Conservation (phyloP, 208 protist species). For the Leishmania major region DNA sequence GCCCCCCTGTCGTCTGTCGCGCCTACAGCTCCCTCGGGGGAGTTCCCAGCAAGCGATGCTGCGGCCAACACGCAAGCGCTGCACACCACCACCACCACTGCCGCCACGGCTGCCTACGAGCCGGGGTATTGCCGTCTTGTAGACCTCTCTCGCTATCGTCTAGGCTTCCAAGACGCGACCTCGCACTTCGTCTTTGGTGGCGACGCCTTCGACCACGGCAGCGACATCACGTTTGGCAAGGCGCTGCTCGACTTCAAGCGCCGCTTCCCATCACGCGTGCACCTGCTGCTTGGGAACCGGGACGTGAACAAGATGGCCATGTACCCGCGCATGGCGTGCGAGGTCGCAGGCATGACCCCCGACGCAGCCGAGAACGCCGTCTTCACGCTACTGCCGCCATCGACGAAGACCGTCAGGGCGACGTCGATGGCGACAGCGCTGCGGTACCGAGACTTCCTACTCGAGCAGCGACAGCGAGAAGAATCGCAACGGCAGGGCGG, state of each 20-base stretch:
- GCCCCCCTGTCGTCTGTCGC: constrained; percentile 3
- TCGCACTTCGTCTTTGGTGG: constrained; percentile 91
- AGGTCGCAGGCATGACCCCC: constrained; percentile 15
- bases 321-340: constrained; percentile 36
- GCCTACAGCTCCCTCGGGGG: not conserved
- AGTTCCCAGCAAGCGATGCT: not conserved
- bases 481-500: not conserved
- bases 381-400: constrained; percentile 25
- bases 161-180: constrained; percentile 48
- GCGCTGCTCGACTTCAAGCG: constrained; percentile 77
- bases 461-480: not conserved
- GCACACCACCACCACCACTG: not conserved
- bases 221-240: constrained; percentile 65
- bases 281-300: constrained; percentile 90
- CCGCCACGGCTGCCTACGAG: not conserved
- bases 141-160: constrained; percentile 24
- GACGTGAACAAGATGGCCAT: constrained; percentile 93
- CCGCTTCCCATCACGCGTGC: constrained; percentile 73
- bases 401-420: not conserved
- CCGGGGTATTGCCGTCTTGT: constrained; percentile 14
- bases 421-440: constrained; percentile 13
- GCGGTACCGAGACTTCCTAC: constrained; percentile 25
- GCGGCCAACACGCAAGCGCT: not conserved
- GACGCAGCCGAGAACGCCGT: constrained; percentile 30
- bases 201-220: constrained; percentile 88